Evolutionary conservation across 345 rosid species (phyloP).

Genomic region (Microthlaspi erraticum): DNA sequence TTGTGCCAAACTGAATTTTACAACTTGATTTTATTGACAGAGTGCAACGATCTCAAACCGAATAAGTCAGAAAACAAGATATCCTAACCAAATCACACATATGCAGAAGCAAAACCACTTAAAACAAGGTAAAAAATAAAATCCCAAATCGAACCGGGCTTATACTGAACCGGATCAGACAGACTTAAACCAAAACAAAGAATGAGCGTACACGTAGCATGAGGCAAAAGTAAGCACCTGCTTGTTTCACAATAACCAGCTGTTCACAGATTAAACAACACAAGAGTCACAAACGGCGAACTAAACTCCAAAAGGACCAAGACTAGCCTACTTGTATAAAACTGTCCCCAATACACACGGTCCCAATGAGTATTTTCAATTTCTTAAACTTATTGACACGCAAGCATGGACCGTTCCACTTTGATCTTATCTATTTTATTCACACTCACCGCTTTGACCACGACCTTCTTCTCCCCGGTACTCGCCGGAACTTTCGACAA

Average conservation of each 20-base stretch:
- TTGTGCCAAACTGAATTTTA: too few species aligned
- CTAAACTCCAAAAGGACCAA: slow-evolving; percentile 29
- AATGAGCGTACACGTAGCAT: slow-evolving; percentile 33
- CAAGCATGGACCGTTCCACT: slow-evolving; percentile 43
- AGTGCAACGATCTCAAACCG: too few species aligned
- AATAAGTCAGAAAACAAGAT: too few species aligned
- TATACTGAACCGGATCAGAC: neutral
- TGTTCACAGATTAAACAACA: slow-evolving; percentile 35
- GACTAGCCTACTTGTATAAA: slow-evolving; percentile 31
- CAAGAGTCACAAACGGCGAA: slow-evolving; percentile 44
- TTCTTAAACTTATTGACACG: slow-evolving; percentile 33
- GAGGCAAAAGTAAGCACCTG: slow-evolving; percentile 28
- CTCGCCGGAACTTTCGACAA: slow-evolving; percentile 50
- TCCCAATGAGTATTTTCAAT: slow-evolving; percentile 33
- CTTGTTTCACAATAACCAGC: slow-evolving; percentile 35
- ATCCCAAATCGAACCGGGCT: neutral
- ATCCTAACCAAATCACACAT: neutral
- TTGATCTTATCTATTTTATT: slow-evolving; percentile 39
- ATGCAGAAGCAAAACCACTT: neutral
- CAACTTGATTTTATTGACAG: too few species aligned
- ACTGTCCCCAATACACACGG: slow-evolving; percentile 40
- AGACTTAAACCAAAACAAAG: slow-evolving; percentile 19
- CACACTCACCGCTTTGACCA: slow-evolving; percentile 27
- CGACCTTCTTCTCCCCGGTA: slow-evolving; percentile 31
- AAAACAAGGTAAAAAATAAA: neutral